Conservation (phyloP, 148 eudicot genomes). For the Nyssa sinensis region DNA sequence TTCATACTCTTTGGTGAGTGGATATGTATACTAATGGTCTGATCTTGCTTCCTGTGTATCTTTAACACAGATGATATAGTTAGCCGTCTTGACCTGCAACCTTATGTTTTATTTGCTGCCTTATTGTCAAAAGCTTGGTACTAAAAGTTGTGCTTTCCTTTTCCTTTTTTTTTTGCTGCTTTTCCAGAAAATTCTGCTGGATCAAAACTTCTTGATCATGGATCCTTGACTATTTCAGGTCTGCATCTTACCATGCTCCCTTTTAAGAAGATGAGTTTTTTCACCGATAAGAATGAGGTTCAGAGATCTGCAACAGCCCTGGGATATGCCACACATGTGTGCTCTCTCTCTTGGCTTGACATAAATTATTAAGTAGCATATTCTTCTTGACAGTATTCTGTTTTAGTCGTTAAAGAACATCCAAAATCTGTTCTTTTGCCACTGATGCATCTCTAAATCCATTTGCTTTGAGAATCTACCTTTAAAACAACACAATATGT, state of each 20-base stretch:
- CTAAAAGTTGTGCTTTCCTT: not conserved
- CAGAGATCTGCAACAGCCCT: constrained; percentile 95
- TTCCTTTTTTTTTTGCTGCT: too few species aligned
- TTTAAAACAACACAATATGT: not conserved
- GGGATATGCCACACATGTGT: constrained; percentile 94
- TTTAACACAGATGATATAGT: too few species aligned
- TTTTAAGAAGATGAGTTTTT: constrained; percentile 82
- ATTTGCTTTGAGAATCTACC: constrained; percentile 3
- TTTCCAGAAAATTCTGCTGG: constrained; percentile 68
- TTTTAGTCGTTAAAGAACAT: not conserved
- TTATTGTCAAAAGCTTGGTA: too few species aligned
- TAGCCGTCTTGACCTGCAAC: too few species aligned
- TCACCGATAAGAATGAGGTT: constrained; percentile 92
- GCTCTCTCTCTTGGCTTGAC: constrained; percentile 31
- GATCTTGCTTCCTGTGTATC: too few species aligned
- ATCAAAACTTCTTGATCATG: constrained; percentile 52
- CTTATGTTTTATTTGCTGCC: too few species aligned
- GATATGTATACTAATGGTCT: too few species aligned
- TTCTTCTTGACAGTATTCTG: not conserved
- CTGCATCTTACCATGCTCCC: constrained; percentile 78
- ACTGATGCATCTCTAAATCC: not conserved
- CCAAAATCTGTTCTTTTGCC: not conserved
- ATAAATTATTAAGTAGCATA: not conserved
- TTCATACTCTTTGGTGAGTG: too few species aligned
- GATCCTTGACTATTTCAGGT: constrained; percentile 74